These are phyloP conservation scores for Calonectria honghensis DNA, from an alignment of 2,329 filamentous ascomycete genomes.

Conservation along the genomic window DNA sequence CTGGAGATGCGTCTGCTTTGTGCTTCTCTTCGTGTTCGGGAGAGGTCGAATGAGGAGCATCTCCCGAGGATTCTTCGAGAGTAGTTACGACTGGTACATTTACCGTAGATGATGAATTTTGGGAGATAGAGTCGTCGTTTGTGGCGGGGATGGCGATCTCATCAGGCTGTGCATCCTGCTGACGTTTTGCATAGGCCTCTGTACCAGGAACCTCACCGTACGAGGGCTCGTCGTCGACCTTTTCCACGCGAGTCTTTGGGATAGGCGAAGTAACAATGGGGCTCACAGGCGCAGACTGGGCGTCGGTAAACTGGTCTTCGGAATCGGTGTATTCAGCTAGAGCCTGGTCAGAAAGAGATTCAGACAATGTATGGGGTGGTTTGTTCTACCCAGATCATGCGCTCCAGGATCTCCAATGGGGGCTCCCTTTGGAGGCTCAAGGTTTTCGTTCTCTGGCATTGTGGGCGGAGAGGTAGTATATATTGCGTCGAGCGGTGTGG, in stretches of 20 bases:
- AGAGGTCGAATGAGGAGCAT: slow-evolving; percentile 64
- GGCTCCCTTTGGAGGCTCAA: slow-evolving; percentile 58
- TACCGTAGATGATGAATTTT: slow-evolving; percentile 49
- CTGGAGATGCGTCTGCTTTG: slow-evolving; percentile 72
- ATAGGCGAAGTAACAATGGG: slow-evolving; percentile 69
- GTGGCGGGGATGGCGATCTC: slow-evolving; percentile 71
- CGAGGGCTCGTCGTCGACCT: slow-evolving; percentile 70
- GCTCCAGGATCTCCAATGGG: slow-evolving; percentile 73
- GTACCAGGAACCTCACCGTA: slow-evolving; percentile 79
- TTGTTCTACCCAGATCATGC: slow-evolving; percentile 72
- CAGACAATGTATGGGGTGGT: slow-evolving; percentile 15
- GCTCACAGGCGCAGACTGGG: slow-evolving; percentile 71
- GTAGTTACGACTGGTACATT: slow-evolving; percentile 67
- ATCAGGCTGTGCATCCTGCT: slow-evolving; percentile 76
- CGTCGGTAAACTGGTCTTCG: slow-evolving; percentile 82
- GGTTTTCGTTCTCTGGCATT: slow-evolving; percentile 58
- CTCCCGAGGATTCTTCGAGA: slow-evolving; percentile 70
- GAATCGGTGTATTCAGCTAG: slow-evolving; percentile 75
- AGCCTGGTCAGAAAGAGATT: slow-evolving; percentile 51
- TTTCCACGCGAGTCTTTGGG: slow-evolving; percentile 76
- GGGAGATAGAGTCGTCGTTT: slow-evolving; percentile 51
- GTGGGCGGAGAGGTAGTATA: slow-evolving; percentile 28
- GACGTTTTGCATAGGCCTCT: slow-evolving; percentile 73
- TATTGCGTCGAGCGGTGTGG: slow-evolving; percentile 33
- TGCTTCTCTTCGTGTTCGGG: slow-evolving; percentile 67